Evolutionary conservation across 176 grass and related monocot species (phyloP).

Genomic region (Rhynchospora breviuscula): DNA sequence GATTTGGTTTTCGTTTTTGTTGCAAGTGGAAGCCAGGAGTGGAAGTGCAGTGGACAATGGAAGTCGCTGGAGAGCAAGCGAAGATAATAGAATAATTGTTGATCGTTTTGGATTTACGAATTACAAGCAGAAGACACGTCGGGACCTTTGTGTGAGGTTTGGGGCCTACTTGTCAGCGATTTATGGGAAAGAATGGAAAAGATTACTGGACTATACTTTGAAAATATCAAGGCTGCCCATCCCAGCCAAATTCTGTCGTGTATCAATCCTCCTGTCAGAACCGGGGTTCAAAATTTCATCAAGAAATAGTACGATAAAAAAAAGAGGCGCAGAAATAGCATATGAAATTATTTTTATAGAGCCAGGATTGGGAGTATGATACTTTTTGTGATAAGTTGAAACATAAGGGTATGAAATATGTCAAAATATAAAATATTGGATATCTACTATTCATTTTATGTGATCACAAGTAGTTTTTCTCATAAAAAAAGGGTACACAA

Average conservation of each 20-base stretch:
- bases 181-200: too few relatives aligned
- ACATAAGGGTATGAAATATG: not conserved
- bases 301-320: not conserved
- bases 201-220: too few relatives aligned
- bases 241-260: too few relatives aligned
- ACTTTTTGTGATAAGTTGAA: not conserved
- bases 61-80: not conserved
- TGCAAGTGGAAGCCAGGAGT: not conserved
- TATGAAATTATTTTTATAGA: slow-evolving; percentile 10
- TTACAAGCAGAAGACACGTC: not conserved
- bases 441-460: not conserved
- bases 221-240: too few relatives aligned
- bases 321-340: slow-evolving; percentile 9
- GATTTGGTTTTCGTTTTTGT: not conserved
- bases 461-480: not conserved
- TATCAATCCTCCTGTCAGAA: too few relatives aligned
- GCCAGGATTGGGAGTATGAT: not conserved
- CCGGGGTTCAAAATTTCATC: slow-evolving; percentile 23
- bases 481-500: not conserved
- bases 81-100: not conserved
- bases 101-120: not conserved
- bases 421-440: not conserved
- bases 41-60: not conserved
- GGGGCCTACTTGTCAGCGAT: not conserved
- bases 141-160: not conserved